These are phyloP conservation scores for Manihot esculenta DNA, from an alignment of 441 rosid species.

Conservation along the genomic window DNA sequence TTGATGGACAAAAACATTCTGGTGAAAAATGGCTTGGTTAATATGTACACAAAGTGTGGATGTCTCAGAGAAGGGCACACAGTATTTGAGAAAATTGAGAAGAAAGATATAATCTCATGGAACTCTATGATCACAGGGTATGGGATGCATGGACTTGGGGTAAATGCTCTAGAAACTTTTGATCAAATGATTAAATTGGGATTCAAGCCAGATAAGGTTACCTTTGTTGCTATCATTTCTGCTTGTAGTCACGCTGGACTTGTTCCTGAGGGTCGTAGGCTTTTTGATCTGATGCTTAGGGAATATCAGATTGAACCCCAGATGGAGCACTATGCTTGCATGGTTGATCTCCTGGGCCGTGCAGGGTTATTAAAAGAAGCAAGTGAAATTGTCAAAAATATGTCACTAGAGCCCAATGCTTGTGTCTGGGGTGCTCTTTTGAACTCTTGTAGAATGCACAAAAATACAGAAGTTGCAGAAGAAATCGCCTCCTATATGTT, in stretches of 20 bases:
- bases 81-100: conserved; percentile 48
- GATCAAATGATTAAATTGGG: conserved; percentile 38
- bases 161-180: conserved; percentile 37
- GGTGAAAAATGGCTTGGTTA: conserved; percentile 65
- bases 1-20: conserved; percentile 45
- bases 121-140: conserved; percentile 52
- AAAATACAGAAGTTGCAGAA: conserved; percentile 30
- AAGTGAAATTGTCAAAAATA: conserved; percentile 30
- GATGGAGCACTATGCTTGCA: conserved; percentile 45
- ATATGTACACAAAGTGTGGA: conserved; percentile 74
- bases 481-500: conserved; percentile 26
- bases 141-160: conserved; percentile 51
- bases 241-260: conserved; percentile 55
- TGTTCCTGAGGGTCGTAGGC: conserved; percentile 34
- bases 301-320: conserved; percentile 31
- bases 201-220: conserved; percentile 33
- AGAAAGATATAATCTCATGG: conserved; percentile 48
- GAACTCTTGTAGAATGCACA: conserved; percentile 47
- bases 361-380: conserved; percentile 43
- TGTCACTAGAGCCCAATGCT: conserved; percentile 44
- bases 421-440: conserved; percentile 46
- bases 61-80: conserved; percentile 42
- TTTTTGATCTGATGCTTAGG: conserved; percentile 27
- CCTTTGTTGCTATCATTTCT: conserved; percentile 44
- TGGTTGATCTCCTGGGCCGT: conserved; percentile 46